phyloP scores from a whole-genome alignment of 2,329 filamentous ascomycete species.

The Epichloe gansuensis region DNA sequence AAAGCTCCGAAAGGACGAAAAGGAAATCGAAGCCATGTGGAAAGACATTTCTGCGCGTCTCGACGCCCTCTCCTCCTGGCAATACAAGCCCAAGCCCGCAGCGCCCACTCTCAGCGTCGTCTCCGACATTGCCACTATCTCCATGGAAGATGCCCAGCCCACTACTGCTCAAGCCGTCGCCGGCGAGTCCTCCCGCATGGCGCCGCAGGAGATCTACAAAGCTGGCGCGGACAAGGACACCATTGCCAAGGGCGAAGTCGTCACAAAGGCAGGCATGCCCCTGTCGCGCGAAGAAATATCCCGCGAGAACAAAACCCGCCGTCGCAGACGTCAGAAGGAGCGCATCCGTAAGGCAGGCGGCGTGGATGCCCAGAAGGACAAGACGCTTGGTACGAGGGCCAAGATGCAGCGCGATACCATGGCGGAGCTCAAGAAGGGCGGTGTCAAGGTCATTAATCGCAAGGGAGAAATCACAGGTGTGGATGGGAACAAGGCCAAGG shows the following conservation, averaged over 20 bases:
- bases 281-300: conserved; percentile 76
- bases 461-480: conserved; percentile 78
- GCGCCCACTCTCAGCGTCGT: conserved; percentile 76
- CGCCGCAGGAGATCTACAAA: conserved; percentile 88
- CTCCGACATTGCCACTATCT: conserved; percentile 77
- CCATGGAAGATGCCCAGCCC: conserved; percentile 91
- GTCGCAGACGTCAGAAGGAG: conserved; percentile 74
- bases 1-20: conserved; percentile 68
- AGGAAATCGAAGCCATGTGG: conserved; percentile 74
- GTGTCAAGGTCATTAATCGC: conserved; percentile 83
- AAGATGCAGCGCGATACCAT: conserved; percentile 37
- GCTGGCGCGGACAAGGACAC: conserved; percentile 59
- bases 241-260: conserved; percentile 54
- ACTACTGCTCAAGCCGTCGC: conserved; percentile 63
- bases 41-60: conserved; percentile 66
- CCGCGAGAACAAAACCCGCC: conserved; percentile 68
- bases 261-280: conserved; percentile 64
- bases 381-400: conserved; percentile 41
- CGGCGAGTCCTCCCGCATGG: conserved; percentile 60
- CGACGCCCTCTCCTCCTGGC: conserved; percentile 82
- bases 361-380: conserved; percentile 14
- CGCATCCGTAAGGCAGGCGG: conserved; percentile 57
- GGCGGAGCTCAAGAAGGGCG: conserved; percentile 64
- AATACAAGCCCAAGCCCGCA: conserved; percentile 83
- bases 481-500: conserved; percentile 62